Percentiles rank a stretch among this genome's conserved stretches.
phyloP scores from a whole-genome alignment of 768 basidiomycete genomes.

The Tephrocybe sp. region DNA sequence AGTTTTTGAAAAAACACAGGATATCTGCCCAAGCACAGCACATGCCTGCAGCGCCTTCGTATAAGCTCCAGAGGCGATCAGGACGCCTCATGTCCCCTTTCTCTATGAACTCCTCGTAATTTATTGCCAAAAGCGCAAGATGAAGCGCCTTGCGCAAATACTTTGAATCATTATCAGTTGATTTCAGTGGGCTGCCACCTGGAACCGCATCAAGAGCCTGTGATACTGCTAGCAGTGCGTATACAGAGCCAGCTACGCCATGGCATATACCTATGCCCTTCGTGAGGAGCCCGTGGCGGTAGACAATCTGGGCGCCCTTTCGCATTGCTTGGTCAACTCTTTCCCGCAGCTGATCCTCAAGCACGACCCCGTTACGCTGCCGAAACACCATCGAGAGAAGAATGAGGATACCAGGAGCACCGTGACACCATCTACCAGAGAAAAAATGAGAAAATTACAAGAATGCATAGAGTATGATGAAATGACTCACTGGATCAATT shows the following conservation, averaged over 20 bases:
- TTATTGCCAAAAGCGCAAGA: slow-evolving; percentile 42
- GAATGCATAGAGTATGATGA: not conserved
- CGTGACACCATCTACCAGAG: slow-evolving; percentile 53
- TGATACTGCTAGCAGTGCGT: slow-evolving; percentile 47
- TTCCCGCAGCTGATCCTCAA: slow-evolving; percentile 18
- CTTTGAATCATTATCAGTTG: not conserved
- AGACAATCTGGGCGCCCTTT: slow-evolving; percentile 41
- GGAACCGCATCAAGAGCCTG: slow-evolving; percentile 33
- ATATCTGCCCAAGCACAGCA: slow-evolving; percentile 56
- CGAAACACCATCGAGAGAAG: slow-evolving; percentile 43
- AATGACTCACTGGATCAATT: slow-evolving; percentile 47
- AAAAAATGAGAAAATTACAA: not conserved
- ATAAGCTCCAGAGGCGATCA: slow-evolving; percentile 54
- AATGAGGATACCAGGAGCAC: slow-evolving; percentile 49
- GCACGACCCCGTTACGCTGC: slow-evolving; percentile 19
- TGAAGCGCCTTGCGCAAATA: slow-evolving; percentile 35
- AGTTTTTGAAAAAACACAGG: slow-evolving; percentile 25
- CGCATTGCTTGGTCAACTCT: slow-evolving; percentile 31
- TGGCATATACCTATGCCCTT: slow-evolving; percentile 64
- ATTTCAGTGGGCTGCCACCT: not conserved
- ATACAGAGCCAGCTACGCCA: slow-evolving; percentile 53
- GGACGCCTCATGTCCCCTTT: slow-evolving; percentile 42
- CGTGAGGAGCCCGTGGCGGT: slow-evolving; percentile 44
- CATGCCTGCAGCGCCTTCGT: slow-evolving; percentile 57
- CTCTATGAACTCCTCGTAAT: slow-evolving; percentile 28